Conservation (phyloP, 202 grass and related monocot species). For the Bolboschoenoplectus hybrid region DNA sequence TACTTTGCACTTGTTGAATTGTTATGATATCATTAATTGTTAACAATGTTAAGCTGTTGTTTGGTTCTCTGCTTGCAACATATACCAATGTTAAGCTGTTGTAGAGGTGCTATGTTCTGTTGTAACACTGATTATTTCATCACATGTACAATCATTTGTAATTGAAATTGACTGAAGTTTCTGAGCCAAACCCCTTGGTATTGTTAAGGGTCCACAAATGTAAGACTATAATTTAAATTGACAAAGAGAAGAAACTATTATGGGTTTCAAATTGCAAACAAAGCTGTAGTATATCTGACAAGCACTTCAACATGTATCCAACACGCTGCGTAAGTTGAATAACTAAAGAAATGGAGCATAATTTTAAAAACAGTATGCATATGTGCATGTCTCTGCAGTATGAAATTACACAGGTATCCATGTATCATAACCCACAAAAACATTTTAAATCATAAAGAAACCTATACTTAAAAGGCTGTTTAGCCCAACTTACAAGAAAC, state of each 20-base stretch:
- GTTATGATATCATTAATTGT: neutral
- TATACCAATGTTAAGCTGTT: neutral
- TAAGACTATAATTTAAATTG: neutral
- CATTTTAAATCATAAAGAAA: neutral
- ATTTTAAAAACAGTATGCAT: too few relatives aligned
- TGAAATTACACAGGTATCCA: too few relatives aligned
- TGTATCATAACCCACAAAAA: neutral
- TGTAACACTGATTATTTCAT: neutral
- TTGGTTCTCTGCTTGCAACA: conserved; percentile 2
- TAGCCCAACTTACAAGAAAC: neutral
- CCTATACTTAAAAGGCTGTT: neutral
- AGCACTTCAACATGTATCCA: neutral
- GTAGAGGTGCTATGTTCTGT: neutral
- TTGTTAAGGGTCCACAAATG: neutral
- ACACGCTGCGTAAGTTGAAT: neutral
- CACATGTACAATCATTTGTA: neutral
- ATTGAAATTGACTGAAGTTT: neutral
- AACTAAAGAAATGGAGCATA: neutral
- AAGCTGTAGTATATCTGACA: neutral
- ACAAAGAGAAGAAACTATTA: neutral
- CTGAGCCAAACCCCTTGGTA: neutral
- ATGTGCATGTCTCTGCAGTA: too few relatives aligned
- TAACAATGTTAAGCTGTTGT: neutral
- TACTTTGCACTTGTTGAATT: neutral
- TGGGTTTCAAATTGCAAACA: neutral